Base-by-base conservation (phyloP, 2,329 filamentous ascomycete species). In the Lachnellula hyalina region DNA sequence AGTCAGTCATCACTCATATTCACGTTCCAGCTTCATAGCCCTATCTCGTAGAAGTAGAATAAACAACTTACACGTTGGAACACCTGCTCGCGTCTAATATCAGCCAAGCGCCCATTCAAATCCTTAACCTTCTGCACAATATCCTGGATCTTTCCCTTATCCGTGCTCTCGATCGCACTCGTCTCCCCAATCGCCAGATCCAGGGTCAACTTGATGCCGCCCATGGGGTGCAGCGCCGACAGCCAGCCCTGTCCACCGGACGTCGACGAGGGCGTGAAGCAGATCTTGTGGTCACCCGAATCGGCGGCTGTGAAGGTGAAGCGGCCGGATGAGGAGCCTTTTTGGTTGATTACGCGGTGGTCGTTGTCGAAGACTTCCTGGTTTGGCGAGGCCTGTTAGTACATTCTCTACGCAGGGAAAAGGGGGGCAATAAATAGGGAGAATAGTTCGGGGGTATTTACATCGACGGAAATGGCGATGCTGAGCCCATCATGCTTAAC, bases 261-360 rank as follows among this genome's bases (percentile, higher is more conserved):
- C 61, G 82, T 86, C 63, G 90, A 91, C 48, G 83, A 85, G 15
- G 93, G 90, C 3, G 86, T 90, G 76, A 97, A 96, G 81, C 94
- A 99, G 73, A 99, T 85, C 71, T 86, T 86, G 82, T 99, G 94
- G 73, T 96, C 89, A 71, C 94, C 94, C n/a, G 89, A 82, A 72
- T 96, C 94, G 69, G 90, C 89, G 51, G 94, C 90, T 63, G 86
- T 91, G 81, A 99, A 97, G 68, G 93, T 96, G 79, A 97, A 97
- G 69, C 89, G 88, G 64, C 94, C 92, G 44, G 81, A 77, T 57
- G 83, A 75, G 42, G 80, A 74, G 66, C 93, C 92, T 58, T 87
- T 86, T 74, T 96, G 90, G 62, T 86, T 89, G 60, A 97, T 89
- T 59, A 99, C 89, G 61, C 92, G 91, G 82, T 99, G 94, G 78